Base-by-base conservation (phyloP, 2,329 filamentous ascomycete genomes). In the Ceratocystis variospora region DNA sequence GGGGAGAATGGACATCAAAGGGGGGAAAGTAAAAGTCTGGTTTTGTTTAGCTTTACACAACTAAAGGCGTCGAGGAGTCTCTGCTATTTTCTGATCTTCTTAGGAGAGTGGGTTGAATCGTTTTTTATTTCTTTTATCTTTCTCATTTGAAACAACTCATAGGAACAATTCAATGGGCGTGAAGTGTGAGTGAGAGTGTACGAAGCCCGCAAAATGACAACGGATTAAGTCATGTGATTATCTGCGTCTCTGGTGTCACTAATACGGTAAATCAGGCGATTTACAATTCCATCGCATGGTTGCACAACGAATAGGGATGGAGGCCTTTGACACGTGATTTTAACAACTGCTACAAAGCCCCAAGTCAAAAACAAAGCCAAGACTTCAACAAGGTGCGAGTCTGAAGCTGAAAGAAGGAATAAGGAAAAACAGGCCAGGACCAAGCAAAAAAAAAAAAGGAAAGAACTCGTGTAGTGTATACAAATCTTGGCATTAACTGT, bases 31-130 rank as follows among this genome's bases (percentile, higher is more conserved):
- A 66, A 68, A 66, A 68, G 64, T 57, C 61, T 67, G 63, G 66
- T 61, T 68, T 68, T 63, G 45, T 66, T 62, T 62, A 46, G 61
- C 44, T 63, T 63, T 59, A 37, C 61, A 65, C 66, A 61, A 64
- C 62, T 65, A 63, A 67, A 62, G 66, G 66, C 66, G 66, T 67
- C 66, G 48, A 65, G 66, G 66, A 67, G 66, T 67, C 66, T 65
- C 17, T 59, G 61, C 55, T 50, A 53, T 65, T 61, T 61, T 62
- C 64, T 67, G 44, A 62, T 67, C 41, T 48, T 67, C 61, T 59
- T 62, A 63, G 48, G 61, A 66, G 37, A 63, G 59, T 66, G 65
- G 46, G 62, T 66, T 66, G 53, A 44, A 62, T 62, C 31, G 8
- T 48, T 53, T 62, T 61, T 65, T 59, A 28, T 19, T 48, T 48